Evolutionary conservation across 805 yeast species (phyloP).

Genomic region (Pichia nanzhaoensis): DNA sequence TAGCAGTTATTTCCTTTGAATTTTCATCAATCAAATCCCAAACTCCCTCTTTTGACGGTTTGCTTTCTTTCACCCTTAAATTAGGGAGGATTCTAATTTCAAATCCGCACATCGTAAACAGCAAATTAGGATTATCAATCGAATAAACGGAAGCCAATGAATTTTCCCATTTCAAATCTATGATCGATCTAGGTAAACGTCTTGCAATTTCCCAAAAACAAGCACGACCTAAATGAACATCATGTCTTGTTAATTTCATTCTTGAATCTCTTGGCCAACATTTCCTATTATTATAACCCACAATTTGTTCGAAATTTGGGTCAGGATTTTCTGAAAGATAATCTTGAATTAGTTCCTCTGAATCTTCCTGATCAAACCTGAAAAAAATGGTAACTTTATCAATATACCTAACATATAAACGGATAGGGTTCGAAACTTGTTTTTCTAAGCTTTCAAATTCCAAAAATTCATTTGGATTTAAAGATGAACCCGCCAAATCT

Average conservation of each 20-base stretch:
- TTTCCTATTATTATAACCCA: conserved; percentile 79
- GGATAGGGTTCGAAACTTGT: conserved; percentile 68
- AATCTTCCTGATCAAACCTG: conserved; percentile 65
- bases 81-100: conserved; percentile 86
- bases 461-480: conserved; percentile 67
- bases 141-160: conserved; percentile 85
- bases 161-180: conserved; percentile 71
- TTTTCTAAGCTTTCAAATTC: conserved; percentile 55
- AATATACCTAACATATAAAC: conserved; percentile 73
- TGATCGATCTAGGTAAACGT: conserved; percentile 70
- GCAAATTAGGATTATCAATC: conserved; percentile 78
- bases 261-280: conserved; percentile 95
- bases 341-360: conserved; percentile 68
- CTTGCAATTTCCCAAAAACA: conserved; percentile 83
- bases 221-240: conserved; percentile 89
- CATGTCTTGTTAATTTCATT: conserved; percentile 85
- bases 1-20: conserved; percentile 82
- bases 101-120: conserved; percentile 92
- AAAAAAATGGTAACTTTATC: conserved; percentile 78
- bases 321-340: conserved; percentile 82
- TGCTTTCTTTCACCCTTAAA: conserved; percentile 42
- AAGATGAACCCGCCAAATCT: conserved; percentile 77
- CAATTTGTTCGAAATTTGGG: conserved; percentile 80
- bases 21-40: conserved; percentile 76
- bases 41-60: conserved; percentile 66